Conservation (phyloP, 306 rosid genomes). For the Gleditsia sinensis region DNA sequence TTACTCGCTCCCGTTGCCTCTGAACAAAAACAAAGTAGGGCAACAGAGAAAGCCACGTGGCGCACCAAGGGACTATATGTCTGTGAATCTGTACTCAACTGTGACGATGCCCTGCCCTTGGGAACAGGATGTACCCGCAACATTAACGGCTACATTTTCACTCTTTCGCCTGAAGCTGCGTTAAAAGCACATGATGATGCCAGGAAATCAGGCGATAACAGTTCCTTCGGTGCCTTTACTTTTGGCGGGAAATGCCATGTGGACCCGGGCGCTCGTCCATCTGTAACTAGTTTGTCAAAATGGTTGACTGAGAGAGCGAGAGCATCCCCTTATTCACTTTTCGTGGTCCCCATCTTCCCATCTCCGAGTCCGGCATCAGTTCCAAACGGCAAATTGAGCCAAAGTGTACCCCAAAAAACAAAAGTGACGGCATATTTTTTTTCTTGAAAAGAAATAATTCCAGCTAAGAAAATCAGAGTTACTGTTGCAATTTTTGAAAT, state of each 20-base stretch:
- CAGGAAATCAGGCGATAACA: conserved; percentile 37
- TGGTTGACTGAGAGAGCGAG: conserved; percentile 44
- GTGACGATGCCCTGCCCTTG: conserved; percentile 13
- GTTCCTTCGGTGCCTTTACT: conserved; percentile 29
- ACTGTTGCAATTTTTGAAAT: conserved; percentile 31
- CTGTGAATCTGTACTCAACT: background rate
- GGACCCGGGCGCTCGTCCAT: conserved; percentile 38
- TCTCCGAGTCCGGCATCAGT: conserved; percentile 31
- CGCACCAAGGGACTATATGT: background rate
- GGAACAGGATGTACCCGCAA: conserved; percentile 41
- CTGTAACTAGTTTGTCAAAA: conserved; percentile 28
- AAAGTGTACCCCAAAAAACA: background rate
- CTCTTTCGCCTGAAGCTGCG: conserved; percentile 32
- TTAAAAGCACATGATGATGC: conserved; percentile 46
- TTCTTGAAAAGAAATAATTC: background rate
- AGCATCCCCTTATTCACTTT: conserved; percentile 27
- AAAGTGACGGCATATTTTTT: conserved; percentile 1
- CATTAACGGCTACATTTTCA: conserved; percentile 62
- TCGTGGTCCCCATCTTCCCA: conserved; percentile 46
- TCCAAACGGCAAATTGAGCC: background rate
- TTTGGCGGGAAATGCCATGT: conserved; percentile 49
- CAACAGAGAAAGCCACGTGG: conserved; percentile 46
- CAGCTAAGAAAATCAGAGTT: conserved; percentile 20
- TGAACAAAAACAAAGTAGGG: background rate
- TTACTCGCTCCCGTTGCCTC: conserved; percentile 11